Evolutionary conservation across 257 asterid genomes (phyloP).

Genomic region (Henckelia pumila): DNA sequence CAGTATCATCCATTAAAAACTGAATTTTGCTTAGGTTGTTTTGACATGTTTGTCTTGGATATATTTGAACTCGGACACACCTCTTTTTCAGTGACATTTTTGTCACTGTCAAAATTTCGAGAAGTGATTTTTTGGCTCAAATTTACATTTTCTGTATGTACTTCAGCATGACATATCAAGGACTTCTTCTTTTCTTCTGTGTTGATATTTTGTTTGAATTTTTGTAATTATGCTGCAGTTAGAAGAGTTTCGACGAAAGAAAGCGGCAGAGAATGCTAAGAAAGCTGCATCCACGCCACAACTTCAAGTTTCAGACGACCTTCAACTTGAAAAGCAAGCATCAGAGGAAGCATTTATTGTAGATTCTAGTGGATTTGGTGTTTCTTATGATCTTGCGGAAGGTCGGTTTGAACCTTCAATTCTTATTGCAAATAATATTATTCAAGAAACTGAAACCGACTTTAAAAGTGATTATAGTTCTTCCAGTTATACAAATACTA

Average conservation of each 20-base stretch:
- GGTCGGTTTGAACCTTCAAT: constrained; percentile 34
- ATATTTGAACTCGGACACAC: no score
- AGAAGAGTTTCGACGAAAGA: constrained; percentile 86
- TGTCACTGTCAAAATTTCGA: constrained; percentile 6
- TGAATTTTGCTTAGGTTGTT: background rate
- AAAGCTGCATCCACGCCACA: constrained; percentile 43
- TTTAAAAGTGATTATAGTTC: constrained; percentile 33
- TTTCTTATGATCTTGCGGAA: constrained; percentile 48
- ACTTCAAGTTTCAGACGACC: constrained; percentile 41
- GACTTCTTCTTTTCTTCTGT: constrained; percentile 6
- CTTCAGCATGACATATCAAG: constrained; percentile 5
- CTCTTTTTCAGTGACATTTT: constrained; percentile 1
- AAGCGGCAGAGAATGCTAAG: constrained; percentile 66
- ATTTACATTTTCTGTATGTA: background rate
- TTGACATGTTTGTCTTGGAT: no score
- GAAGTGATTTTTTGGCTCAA: constrained; percentile 12
- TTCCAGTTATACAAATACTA: constrained; percentile 28
- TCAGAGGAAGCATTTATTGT: constrained; percentile 42
- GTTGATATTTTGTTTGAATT: background rate
- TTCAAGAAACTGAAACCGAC: constrained; percentile 35
- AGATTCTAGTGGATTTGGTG: constrained; percentile 50
- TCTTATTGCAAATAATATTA: constrained; percentile 32
- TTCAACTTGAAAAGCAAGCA: constrained; percentile 39
- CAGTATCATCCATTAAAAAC: background rate
- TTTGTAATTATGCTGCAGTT: constrained; percentile 42